Evolutionary conservation across 345 rosid species (phyloP).

Genomic region (Hibiscus syriacus): DNA sequence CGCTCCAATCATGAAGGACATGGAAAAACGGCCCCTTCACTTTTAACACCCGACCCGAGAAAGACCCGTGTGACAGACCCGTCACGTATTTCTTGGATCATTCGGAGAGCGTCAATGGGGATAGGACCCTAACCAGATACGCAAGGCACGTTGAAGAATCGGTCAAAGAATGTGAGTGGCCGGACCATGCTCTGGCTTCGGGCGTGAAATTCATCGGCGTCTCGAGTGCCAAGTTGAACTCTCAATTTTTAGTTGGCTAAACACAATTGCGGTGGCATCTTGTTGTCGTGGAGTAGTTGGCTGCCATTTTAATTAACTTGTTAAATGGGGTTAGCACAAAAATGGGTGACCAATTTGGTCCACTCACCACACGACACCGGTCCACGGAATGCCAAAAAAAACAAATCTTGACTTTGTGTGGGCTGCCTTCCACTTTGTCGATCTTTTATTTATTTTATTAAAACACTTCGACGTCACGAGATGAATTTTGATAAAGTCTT

Average conservation of each 20-base stretch:
- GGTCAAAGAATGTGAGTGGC: conserved; percentile 26
- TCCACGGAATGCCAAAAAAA: neutral
- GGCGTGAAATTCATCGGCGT: conserved; percentile 39
- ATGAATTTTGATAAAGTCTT: neutral
- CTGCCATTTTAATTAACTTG: neutral
- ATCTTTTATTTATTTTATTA: too few species aligned
- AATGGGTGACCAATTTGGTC: neutral
- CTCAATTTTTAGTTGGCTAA: conserved; percentile 11
- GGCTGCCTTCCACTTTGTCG: neutral
- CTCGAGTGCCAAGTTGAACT: conserved; percentile 31
- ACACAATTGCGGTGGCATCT: neutral
- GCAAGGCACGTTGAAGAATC: conserved; percentile 26
- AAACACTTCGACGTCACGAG: neutral
- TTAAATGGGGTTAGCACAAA: neutral
- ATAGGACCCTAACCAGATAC: conserved; percentile 46
- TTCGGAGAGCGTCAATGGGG: conserved; percentile 22
- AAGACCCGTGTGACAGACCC: conserved; percentile 54
- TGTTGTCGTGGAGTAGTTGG: neutral
- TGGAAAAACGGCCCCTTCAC: conserved; percentile 59
- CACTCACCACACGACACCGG: neutral
- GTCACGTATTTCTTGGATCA: conserved; percentile 55
- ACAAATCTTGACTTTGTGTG: neutral
- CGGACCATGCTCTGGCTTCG: conserved; percentile 27
- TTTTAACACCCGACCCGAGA: conserved; percentile 56
- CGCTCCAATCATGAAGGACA: conserved; percentile 71